Conservation (phyloP, 345 rosid species). For the Isatis tinctoria region DNA sequence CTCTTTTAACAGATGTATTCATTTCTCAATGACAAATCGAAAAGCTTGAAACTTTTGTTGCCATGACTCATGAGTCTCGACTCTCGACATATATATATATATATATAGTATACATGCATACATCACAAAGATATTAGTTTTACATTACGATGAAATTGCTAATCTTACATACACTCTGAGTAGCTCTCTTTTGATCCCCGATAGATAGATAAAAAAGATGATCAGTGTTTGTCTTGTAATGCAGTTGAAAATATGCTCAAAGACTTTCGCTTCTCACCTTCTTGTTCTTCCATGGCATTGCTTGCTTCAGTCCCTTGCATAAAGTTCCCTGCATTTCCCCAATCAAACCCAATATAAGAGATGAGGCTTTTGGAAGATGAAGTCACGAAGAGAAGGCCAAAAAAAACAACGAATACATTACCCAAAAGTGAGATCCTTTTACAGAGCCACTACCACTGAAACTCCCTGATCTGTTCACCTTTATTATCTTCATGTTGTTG, state of each 20-base stretch:
- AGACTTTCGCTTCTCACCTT: slow-evolving; percentile 42
- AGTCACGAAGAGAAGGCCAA: not conserved
- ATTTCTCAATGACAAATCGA: not conserved
- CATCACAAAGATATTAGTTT: slow-evolving; percentile 14
- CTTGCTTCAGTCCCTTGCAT: slow-evolving; percentile 67
- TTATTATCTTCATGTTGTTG: slow-evolving; percentile 34
- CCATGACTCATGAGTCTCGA: slow-evolving; percentile 6
- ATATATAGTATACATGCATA: not conserved
- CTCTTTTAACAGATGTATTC: slow-evolving; percentile 3
- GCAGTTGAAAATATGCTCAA: slow-evolving; percentile 4
- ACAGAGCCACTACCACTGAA: slow-evolving; percentile 25
- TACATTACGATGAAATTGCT: slow-evolving; percentile 15
- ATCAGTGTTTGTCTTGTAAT: not conserved
- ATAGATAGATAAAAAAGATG: slow-evolving; percentile 3
- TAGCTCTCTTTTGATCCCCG: not conserved
- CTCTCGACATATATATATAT: slow-evolving; percentile 14
- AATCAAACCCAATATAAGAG: slow-evolving; percentile 5
- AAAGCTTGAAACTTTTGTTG: slow-evolving; percentile 14
- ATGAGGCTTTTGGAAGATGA: not conserved
- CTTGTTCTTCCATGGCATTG: slow-evolving; percentile 55
- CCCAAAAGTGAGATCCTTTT: slow-evolving; percentile 67
- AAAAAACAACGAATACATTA: slow-evolving; percentile 25
- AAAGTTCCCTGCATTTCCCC: slow-evolving; percentile 46
- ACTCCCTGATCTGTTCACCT: slow-evolving; percentile 45
- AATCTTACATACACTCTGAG: slow-evolving; percentile 19